phyloP scores from a whole-genome alignment of 2,329 filamentous ascomycete species.

The Pseudocercospora eumusae region DNA sequence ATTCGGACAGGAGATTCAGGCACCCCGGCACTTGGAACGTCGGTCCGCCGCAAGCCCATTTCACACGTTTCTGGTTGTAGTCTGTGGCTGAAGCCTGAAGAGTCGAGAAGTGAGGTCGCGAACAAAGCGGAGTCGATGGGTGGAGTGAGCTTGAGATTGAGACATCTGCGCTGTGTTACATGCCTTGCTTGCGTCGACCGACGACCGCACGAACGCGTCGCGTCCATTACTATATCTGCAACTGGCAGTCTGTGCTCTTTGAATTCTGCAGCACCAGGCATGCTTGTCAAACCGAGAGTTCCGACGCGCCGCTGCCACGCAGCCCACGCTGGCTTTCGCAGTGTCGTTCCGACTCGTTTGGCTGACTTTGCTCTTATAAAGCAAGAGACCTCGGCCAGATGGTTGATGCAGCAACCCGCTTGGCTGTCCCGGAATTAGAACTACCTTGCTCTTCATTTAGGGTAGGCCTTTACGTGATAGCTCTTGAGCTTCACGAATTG shows the following conservation, averaged over 20 bases:
- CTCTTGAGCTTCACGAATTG: conserved; percentile 97
- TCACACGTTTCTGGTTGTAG: neutral
- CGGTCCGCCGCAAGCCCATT: neutral
- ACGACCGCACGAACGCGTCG: conserved; percentile 13
- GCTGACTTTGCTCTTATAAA: conserved; percentile 8
- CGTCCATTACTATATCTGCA: conserved; percentile 2
- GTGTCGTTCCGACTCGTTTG: too few species aligned
- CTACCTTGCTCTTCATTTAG: conserved; percentile 44
- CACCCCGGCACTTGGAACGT: neutral
- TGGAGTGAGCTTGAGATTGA: neutral
- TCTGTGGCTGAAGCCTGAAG: conserved; percentile 2
- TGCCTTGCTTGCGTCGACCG: too few species aligned
- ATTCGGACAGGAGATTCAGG: neutral
- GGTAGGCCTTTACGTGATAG: conserved; percentile 84
- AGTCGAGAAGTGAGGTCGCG: conserved; percentile 2
- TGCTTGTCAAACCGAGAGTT: conserved; percentile 4
- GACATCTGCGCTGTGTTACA: conserved; percentile 26
- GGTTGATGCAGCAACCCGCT: neutral
- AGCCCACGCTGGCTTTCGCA: neutral
- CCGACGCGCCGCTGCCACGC: too few species aligned
- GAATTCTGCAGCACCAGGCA: neutral
- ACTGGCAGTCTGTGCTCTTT: neutral
- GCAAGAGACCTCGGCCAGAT: neutral
- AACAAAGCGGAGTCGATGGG: neutral
- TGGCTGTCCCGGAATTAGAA: neutral